Conservation (phyloP, 192 early-diverging fungal species). For the Paraglomus brasilianum region DNA sequence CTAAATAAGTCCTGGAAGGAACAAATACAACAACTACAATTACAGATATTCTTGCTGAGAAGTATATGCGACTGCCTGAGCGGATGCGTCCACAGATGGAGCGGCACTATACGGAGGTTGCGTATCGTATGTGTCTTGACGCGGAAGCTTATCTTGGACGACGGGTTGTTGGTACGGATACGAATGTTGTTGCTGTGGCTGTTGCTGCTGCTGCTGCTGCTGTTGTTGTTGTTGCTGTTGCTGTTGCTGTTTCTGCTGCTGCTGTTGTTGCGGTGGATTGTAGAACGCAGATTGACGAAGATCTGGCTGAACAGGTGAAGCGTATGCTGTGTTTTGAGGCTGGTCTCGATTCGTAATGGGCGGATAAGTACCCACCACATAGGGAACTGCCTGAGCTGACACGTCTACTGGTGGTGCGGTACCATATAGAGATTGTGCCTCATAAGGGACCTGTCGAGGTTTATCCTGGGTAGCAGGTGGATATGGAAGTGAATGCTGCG, state of each 20-base stretch:
- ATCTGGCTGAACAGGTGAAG: background rate
- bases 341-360: background rate
- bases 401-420: background rate
- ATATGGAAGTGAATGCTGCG: background rate
- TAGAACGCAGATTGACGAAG: background rate
- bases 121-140: background rate
- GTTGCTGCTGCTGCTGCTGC: conserved; percentile 34
- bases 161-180: conserved; percentile 20
- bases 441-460: background rate
- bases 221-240: conserved; percentile 32
- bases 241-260: conserved; percentile 31
- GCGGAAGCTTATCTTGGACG: background rate
- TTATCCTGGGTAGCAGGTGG: background rate
- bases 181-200: conserved; percentile 32
- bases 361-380: background rate
- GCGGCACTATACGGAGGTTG: background rate
- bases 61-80: too few species aligned
- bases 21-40: too few species aligned
- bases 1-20: too few species aligned
- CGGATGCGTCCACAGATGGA: too few species aligned
- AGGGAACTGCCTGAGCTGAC: background rate
- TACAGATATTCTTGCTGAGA: too few species aligned
- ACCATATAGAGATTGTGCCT: background rate
- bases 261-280: conserved; percentile 25
- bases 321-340: background rate